Evolutionary conservation across 1,284 basidiomycete species (phyloP).

Genomic region (Papiliotrema terrestris): DNA sequence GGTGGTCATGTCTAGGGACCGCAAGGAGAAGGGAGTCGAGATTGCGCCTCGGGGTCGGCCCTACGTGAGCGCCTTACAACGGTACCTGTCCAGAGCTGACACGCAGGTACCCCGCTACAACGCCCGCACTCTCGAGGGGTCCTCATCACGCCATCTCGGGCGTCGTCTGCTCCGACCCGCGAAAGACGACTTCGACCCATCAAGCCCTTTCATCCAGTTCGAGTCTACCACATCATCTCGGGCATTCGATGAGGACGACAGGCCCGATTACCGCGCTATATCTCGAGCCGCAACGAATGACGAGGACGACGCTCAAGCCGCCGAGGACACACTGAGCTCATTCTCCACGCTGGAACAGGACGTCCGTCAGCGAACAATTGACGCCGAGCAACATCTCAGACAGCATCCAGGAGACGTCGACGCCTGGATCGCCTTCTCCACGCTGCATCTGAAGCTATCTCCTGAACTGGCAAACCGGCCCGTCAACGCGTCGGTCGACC

Average conservation of each 20-base stretch:
- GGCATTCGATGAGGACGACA: constrained; percentile 1
- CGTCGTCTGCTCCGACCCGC: constrained; percentile 16
- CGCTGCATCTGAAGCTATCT: constrained; percentile 29
- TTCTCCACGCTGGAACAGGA: constrained; percentile 33
- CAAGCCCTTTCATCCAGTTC: constrained; percentile 10
- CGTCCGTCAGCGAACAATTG: constrained; percentile 22
- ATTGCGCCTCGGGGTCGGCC: constrained; percentile 29
- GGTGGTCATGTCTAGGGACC: constrained; percentile 22
- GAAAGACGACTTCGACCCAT: constrained; percentile 2
- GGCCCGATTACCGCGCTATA: constrained; percentile 13
- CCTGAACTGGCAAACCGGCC: constrained; percentile 2
- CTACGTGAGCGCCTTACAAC: constrained; percentile 5
- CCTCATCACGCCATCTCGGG: constrained; percentile 13
- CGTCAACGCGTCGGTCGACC: constrained; percentile 5
- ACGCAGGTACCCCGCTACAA: constrained; percentile 20
- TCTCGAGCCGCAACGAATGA: constrained; percentile 10
- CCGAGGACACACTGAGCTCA: constrained; percentile 19
- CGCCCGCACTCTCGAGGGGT: constrained; percentile 8
- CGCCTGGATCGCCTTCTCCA: constrained; percentile 41
- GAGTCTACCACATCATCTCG: not conserved
- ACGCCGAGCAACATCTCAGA: constrained; percentile 31
- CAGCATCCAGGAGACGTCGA: constrained; percentile 27
- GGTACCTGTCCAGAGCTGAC: not conserved
- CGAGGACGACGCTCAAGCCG: constrained; percentile 14
- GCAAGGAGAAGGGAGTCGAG: constrained; percentile 32